Conservation (phyloP, 208 protist species). For the Eutreptiella sp. region DNA sequence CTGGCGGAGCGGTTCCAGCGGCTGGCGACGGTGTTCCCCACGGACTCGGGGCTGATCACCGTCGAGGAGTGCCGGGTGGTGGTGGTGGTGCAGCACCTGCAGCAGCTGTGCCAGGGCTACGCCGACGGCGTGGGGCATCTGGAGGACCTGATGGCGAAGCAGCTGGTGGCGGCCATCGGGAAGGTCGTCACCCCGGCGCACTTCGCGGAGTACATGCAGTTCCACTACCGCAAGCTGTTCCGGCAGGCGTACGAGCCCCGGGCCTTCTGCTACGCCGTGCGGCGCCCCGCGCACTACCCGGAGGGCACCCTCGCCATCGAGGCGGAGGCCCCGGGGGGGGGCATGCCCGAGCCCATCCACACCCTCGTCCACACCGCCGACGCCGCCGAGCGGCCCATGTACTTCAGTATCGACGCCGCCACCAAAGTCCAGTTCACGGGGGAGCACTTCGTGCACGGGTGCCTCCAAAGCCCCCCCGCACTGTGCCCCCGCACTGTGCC, state of each 20-base stretch:
- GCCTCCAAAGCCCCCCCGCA: too few species aligned
- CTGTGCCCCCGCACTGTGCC: too few species aligned
- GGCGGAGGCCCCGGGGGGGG: background rate
- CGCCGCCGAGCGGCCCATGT: too few species aligned
- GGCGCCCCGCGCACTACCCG: conserved; percentile 8
- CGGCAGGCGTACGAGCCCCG: conserved; percentile 2
- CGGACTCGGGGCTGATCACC: background rate
- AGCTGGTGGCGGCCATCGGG: conserved; percentile 35
- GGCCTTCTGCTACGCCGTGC: conserved; percentile 34
- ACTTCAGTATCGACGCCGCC: conserved; percentile 28
- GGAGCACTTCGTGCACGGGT: conserved; percentile 32
- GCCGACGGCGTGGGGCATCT: conserved; percentile 27
- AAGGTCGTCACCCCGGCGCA: conserved; percentile 24
- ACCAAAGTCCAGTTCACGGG: conserved; percentile 29
- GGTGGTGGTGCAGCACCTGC: background rate
- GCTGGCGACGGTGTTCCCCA: conserved; percentile 4
- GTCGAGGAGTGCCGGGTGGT: background rate
- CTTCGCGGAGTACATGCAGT: conserved; percentile 34
- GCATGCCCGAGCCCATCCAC: background rate
- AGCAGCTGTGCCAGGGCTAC: background rate
- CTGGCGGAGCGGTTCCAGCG: background rate
- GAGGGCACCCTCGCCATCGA: conserved; percentile 29
- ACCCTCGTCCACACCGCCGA: background rate
- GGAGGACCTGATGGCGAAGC: conserved; percentile 33
- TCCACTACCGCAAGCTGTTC: conserved; percentile 31